Percentiles rank a stretch among this genome's conserved stretches.
Conservation (phyloP, 768 basidiomycete species). For the Amyloporia xantha region DNA sequence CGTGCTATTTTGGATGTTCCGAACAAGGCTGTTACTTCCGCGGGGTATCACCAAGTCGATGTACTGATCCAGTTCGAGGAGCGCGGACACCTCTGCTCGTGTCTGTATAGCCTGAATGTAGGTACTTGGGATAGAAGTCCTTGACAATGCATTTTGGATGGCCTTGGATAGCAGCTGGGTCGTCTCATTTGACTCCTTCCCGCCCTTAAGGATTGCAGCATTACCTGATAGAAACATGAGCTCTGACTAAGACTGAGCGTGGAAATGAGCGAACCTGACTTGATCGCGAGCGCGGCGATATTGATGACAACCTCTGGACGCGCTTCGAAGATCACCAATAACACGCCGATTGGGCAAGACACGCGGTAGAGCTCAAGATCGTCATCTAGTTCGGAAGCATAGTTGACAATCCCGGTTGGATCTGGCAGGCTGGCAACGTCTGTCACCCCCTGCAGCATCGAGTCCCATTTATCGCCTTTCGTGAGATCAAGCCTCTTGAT, state of each 20-base stretch:
- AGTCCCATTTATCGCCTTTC: conserved; percentile 84
- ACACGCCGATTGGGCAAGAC: conserved; percentile 92
- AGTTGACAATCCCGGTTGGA: conserved; percentile 81
- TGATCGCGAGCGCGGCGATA: conserved; percentile 92
- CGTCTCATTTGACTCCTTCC: conserved; percentile 88
- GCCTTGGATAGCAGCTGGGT: conserved; percentile 68
- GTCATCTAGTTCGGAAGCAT: conserved; percentile 87
- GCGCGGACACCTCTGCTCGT: conserved; percentile 80
- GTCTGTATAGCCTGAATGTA: conserved; percentile 93
- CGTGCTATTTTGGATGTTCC: conserved; percentile 82
- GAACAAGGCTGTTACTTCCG: conserved; percentile 87
- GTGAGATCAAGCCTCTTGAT: conserved; percentile 80
- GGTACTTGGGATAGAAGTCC: conserved; percentile 64
- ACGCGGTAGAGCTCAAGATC: conserved; percentile 86
- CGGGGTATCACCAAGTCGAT: conserved; percentile 97
- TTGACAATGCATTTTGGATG: conserved; percentile 70
- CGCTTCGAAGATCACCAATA: conserved; percentile 96
- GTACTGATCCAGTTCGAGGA: conserved; percentile 82
- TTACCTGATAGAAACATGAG: conserved; percentile 58
- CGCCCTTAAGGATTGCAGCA: conserved; percentile 94
- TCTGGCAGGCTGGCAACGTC: conserved; percentile 85
- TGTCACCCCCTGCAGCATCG: conserved; percentile 84
- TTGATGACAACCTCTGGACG: conserved; percentile 97
- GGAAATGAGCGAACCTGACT: conserved; percentile 62
- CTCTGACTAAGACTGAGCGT: neutral